Conservation (phyloP, 257 asterid genomes). For the Parsonsia alboflavescens region DNA sequence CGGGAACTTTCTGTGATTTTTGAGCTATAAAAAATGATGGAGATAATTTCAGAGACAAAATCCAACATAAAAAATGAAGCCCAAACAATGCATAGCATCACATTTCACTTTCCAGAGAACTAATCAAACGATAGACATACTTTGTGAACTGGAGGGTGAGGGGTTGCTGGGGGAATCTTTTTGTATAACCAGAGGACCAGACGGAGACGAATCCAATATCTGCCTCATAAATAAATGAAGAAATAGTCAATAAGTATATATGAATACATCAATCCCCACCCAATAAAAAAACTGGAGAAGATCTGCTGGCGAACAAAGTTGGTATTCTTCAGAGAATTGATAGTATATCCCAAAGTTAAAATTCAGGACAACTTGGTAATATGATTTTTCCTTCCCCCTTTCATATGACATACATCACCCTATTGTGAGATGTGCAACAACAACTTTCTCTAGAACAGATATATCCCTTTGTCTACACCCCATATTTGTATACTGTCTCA, state of each 20-base stretch:
- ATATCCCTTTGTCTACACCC: not conserved
- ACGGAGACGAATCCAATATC: conserved; percentile 51
- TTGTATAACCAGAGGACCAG: conserved; percentile 32
- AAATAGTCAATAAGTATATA: conserved; percentile 15
- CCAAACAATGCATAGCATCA: conserved; percentile 1
- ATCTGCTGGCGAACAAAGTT: not conserved
- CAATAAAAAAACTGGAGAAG: not conserved
- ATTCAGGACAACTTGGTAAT: not conserved
- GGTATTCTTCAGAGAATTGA: not conserved
- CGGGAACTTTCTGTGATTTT: conserved; percentile 77
- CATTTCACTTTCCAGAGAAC: conserved; percentile 13
- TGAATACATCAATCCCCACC: conserved; percentile 4
- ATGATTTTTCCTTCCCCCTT: not conserved
- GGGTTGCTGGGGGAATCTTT: conserved; percentile 47
- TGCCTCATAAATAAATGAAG: conserved; percentile 26
- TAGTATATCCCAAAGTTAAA: conserved; percentile 1
- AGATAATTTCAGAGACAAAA: not conserved
- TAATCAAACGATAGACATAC: conserved; percentile 16
- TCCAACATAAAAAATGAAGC: not conserved
- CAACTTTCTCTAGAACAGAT: not conserved
- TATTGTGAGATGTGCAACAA: not conserved
- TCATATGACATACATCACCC: not conserved
- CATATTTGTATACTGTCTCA: not conserved
- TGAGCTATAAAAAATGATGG: conserved; percentile 36
- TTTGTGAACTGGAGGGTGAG: conserved; percentile 45